These are phyloP conservation scores for Leavenworthia alabamica DNA, from an alignment of 345 rosid genomes.

Conservation along the genomic window DNA sequence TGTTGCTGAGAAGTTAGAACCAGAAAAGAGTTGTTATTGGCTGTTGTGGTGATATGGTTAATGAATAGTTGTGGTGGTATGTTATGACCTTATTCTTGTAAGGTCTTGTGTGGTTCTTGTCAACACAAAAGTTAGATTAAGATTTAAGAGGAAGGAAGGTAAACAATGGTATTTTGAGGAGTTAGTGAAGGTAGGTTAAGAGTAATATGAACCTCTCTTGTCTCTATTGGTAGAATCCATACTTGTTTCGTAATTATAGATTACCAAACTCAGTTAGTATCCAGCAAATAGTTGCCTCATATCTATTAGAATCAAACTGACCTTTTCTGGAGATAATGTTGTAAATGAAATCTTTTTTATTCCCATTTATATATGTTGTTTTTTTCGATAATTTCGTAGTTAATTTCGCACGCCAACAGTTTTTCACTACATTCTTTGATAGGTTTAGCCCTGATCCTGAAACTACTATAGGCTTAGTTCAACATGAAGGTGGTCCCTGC, in stretches of 20 bases:
- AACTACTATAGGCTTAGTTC: slow-evolving; percentile 97
- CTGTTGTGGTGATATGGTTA: not conserved
- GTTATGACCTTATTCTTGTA: not conserved
- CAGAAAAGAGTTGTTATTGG: no score
- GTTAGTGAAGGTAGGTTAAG: not conserved
- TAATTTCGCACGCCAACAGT: not conserved
- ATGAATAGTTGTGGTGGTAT: not conserved
- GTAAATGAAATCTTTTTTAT: no score
- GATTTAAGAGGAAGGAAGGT: not conserved
- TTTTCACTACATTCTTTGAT: slow-evolving; percentile 25
- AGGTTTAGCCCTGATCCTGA: slow-evolving; percentile 98
- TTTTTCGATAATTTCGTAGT: not conserved
- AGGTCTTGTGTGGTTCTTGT: not conserved
- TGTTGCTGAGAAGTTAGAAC: no score
- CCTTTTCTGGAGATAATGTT: no score
- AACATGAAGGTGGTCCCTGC: slow-evolving; percentile 99
- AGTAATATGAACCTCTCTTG: no score
- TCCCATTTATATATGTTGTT: no score
- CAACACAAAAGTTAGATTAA: not conserved
- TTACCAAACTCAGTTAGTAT: no score
- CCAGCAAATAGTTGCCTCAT: no score
- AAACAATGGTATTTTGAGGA: not conserved
- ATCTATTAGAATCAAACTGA: no score
- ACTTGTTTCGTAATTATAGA: no score
- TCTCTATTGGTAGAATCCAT: no score